Conservation (phyloP, 2,329 filamentous ascomycete species). For the Fusarium lateritium region DNA sequence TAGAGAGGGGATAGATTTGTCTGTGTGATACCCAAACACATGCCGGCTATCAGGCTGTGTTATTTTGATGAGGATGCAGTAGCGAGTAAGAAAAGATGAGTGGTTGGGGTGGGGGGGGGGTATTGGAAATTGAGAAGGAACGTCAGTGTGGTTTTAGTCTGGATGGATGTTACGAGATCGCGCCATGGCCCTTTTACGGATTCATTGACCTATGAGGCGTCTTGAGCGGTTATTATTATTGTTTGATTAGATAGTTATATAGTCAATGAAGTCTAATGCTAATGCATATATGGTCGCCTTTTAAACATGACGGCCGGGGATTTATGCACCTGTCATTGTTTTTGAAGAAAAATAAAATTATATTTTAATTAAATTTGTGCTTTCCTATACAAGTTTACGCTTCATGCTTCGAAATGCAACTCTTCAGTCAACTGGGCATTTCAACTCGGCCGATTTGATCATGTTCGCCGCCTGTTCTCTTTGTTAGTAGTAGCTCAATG, state of each 20-base stretch:
- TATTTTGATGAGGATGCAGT: constrained; percentile 18
- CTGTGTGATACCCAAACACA: constrained; percentile 48
- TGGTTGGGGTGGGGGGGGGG: neutral
- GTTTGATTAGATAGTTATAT: constrained; percentile 17
- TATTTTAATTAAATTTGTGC: no score
- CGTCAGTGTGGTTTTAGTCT: neutral
- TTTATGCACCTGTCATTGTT: no score
- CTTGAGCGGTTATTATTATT: constrained; percentile 15
- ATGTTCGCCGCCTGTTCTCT: constrained; percentile 21
- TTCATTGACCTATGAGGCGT: constrained; percentile 1
- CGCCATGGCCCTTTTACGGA: constrained; percentile 1
- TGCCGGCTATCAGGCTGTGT: constrained; percentile 44
- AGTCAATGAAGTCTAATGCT: constrained; percentile 40
- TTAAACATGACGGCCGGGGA: no score
- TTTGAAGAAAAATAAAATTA: no score
- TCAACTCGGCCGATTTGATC: constrained; percentile 14
- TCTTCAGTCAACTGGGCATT: neutral
- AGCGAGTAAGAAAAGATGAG: neutral
- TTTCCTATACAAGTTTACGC: no score
- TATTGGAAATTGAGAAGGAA: constrained; percentile 2
- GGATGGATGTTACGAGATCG: constrained; percentile 10
- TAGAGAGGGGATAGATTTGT: constrained; percentile 48
- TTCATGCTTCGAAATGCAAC: neutral
- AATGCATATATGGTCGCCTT: constrained; percentile 14
- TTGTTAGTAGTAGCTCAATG: neutral